Evolutionary conservation across 257 asterid species (phyloP).

Genomic region (Ocimum tenuiflorum): DNA sequence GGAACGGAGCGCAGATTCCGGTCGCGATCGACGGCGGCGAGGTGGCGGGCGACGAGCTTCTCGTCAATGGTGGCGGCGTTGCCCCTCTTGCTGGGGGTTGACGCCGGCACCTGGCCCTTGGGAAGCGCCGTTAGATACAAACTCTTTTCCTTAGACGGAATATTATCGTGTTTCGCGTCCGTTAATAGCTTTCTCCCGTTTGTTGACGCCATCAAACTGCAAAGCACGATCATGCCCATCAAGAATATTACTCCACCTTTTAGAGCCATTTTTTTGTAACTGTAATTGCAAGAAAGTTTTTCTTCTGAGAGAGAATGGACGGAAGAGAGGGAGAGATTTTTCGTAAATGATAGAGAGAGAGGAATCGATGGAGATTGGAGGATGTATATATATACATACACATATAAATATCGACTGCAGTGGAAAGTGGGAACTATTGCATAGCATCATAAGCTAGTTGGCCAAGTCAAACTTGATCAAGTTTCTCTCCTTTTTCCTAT

Average conservation of each 20-base stretch:
- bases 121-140: conserved; percentile 40
- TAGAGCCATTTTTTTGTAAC: conserved; percentile 19
- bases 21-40: conserved; percentile 42
- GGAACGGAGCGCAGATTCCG: conserved; percentile 68
- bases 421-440: neutral
- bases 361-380: conserved; percentile 8
- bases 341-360: neutral
- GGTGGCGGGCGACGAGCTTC: conserved; percentile 48
- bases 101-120: conserved; percentile 44
- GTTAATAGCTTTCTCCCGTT: conserved; percentile 36
- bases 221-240: conserved; percentile 18
- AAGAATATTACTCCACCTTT: conserved; percentile 3
- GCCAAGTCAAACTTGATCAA: conserved; percentile 39
- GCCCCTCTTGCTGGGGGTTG: conserved; percentile 50
- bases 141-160: conserved; percentile 19
- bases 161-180: neutral
- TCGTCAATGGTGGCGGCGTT: conserved; percentile 34
- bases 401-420: neutral
- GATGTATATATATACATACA: neutral
- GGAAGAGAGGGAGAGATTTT: neutral
- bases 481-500: neutral
- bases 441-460: conserved; percentile 17
- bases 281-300: neutral
- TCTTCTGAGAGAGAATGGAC: neutral
- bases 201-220: conserved; percentile 18